Evolutionary conservation across 2,329 filamentous ascomycete genomes (phyloP).

Genomic region (Penicillium sp.): DNA sequence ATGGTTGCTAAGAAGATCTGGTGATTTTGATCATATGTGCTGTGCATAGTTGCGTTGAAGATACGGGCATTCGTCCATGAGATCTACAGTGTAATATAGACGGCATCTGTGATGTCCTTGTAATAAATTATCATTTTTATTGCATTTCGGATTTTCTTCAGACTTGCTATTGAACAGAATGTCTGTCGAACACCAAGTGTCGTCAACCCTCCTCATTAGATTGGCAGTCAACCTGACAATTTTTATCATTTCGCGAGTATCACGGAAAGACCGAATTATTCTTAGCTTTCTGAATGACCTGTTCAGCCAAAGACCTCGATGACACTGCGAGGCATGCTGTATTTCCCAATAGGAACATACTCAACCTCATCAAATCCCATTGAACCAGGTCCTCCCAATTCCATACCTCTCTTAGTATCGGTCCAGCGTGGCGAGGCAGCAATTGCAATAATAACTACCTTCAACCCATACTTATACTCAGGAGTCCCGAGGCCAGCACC

Average conservation of each 20-base stretch:
- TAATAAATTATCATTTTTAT: not conserved
- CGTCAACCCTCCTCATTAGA: no score
- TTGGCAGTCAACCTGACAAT: no score
- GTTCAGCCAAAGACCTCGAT: constrained; percentile 24
- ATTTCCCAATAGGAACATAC: constrained; percentile 23
- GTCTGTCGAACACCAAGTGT: no score
- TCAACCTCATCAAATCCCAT: constrained; percentile 21
- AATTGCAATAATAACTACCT: constrained; percentile 53
- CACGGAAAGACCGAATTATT: no score
- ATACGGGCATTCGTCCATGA: not conserved
- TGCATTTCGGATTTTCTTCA: no score
- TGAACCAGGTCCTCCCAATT: constrained; percentile 40
- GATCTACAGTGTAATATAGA: not conserved
- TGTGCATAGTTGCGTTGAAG: not conserved
- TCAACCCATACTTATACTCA: constrained; percentile 57
- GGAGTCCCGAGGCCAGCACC: constrained; percentile 59
- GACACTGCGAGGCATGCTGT: constrained; percentile 23
- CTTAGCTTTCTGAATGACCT: not conserved
- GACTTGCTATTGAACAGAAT: no score
- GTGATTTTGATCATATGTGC: constrained; percentile 49
- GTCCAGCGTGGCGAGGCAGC: constrained; percentile 54
- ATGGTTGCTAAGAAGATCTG: constrained; percentile 98
- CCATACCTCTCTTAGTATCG: constrained; percentile 37
- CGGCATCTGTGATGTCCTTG: not conserved
- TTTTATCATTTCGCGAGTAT: no score